Conservation (phyloP, 257 asterid species). For the Nicotiana attenuata region DNA sequence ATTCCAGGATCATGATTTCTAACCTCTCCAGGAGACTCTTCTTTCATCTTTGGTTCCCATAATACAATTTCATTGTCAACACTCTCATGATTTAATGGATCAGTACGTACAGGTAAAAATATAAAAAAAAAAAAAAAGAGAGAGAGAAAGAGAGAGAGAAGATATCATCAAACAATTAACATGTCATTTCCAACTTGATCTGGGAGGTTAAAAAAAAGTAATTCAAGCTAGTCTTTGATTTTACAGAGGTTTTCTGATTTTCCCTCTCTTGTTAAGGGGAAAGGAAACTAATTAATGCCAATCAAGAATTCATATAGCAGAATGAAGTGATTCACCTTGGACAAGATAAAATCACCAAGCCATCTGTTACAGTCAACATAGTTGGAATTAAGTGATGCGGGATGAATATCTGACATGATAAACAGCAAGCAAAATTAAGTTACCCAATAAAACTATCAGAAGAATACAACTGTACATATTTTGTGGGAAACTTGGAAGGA, state of each 20-base stretch:
- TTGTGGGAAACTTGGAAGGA: slow-evolving; percentile 96
- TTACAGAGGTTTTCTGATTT: background rate
- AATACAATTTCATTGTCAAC: slow-evolving; percentile 91
- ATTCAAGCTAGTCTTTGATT: background rate
- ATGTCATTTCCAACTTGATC: background rate
- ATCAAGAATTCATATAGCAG: background rate
- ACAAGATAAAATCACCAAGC: slow-evolving; percentile 91
- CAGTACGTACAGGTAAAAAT: background rate
- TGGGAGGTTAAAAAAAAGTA: background rate
- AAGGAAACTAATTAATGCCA: background rate
- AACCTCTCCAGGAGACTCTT: slow-evolving; percentile 96
- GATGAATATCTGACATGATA: slow-evolving; percentile 54
- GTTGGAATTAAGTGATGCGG: slow-evolving; percentile 84
- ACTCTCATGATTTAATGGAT: no score
- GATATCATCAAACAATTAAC: background rate
- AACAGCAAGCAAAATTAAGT: background rate
- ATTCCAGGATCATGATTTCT: slow-evolving; percentile 20
- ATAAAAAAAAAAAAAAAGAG: no score
- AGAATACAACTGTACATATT: slow-evolving; percentile 78
- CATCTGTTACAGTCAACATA: slow-evolving; percentile 95
- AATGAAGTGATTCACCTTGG: slow-evolving; percentile 78
- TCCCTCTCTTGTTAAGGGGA: background rate
- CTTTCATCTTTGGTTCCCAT: slow-evolving; percentile 98
- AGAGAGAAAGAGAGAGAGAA: background rate
- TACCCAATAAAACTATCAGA: background rate